phyloP scores from a whole-genome alignment of 441 rosid genomes.

The Arabidopsis hybrid region DNA sequence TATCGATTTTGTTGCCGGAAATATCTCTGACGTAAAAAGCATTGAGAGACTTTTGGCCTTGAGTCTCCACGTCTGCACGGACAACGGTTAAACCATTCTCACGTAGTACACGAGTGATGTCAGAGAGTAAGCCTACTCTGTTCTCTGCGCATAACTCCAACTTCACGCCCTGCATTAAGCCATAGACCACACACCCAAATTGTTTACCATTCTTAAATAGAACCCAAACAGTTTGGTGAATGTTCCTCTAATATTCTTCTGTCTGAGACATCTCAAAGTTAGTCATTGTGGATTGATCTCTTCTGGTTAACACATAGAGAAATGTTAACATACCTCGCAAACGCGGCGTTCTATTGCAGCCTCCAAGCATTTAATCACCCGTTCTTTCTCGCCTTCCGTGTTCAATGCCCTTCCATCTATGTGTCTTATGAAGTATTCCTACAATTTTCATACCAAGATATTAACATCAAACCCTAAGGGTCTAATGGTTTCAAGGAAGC shows the following conservation, averaged over 20 bases:
- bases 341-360: conserved; percentile 91
- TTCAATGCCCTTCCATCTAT: conserved; percentile 85
- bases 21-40: conserved; percentile 65
- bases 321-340: conserved; percentile 67
- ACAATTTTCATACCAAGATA: conserved; percentile 28
- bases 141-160: conserved; percentile 87
- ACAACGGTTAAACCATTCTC: conserved; percentile 92
- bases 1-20: conserved; percentile 65
- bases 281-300: conserved; percentile 13
- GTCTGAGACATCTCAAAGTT: conserved; percentile 28
- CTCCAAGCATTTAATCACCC: conserved; percentile 87
- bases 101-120: conserved; percentile 88
- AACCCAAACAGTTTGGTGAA: conserved; percentile 29
- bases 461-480: background rate
- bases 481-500: background rate
- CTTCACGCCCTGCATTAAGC: conserved; percentile 74
- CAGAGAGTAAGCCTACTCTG: conserved; percentile 86
- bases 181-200: conserved; percentile 32
- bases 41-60: conserved; percentile 78
- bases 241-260: conserved; percentile 23
- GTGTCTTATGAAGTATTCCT: conserved; percentile 96
- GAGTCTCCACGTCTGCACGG: conserved; percentile 89
- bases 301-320: background rate
- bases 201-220: conserved; percentile 22
- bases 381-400: conserved; percentile 94